Conservation (phyloP, 2,329 filamentous ascomycete genomes). For the Aspergillus flavus region DNA sequence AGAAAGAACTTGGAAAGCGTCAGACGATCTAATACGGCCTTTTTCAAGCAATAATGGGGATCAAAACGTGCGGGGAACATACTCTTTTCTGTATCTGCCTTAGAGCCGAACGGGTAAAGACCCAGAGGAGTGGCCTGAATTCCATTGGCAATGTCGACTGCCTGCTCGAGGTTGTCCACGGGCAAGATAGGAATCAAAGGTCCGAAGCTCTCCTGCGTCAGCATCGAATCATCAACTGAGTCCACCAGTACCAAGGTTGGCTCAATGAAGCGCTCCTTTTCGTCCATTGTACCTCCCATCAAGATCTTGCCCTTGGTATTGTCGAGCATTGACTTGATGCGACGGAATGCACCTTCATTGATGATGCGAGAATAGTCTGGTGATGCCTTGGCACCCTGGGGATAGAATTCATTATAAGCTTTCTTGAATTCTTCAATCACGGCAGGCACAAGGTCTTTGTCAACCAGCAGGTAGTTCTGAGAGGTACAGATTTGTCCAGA, state of each 20-base stretch:
- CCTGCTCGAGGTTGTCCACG: conserved; percentile 78
- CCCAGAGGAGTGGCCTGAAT: conserved; percentile 82
- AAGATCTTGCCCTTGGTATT: conserved; percentile 80
- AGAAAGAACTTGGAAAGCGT: conserved; percentile 54
- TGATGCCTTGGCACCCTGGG: conserved; percentile 75
- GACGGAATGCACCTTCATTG: conserved; percentile 75
- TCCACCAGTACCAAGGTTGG: conserved; percentile 89
- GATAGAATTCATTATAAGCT: conserved; percentile 77
- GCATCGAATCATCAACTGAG: conserved; percentile 72
- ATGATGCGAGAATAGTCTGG: conserved; percentile 79
- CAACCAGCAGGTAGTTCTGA: conserved; percentile 88
- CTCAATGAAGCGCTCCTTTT: conserved; percentile 79
- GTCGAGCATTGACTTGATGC: conserved; percentile 91
- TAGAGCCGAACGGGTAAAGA: conserved; percentile 82
- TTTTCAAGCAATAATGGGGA: not conserved
- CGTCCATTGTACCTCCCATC: conserved; percentile 81
- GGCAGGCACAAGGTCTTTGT: conserved; percentile 69
- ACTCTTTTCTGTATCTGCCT: conserved; percentile 75
- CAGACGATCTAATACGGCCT: not conserved
- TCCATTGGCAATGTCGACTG: conserved; percentile 77
- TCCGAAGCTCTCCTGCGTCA: conserved; percentile 86
- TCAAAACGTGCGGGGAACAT: conserved; percentile 29
- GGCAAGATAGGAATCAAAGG: conserved; percentile 85
- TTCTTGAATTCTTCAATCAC: conserved; percentile 76
- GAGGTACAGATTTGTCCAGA: conserved; percentile 90